Conservation (phyloP, 176 grass and related monocot genomes). For the Pontederia paniculata region DNA sequence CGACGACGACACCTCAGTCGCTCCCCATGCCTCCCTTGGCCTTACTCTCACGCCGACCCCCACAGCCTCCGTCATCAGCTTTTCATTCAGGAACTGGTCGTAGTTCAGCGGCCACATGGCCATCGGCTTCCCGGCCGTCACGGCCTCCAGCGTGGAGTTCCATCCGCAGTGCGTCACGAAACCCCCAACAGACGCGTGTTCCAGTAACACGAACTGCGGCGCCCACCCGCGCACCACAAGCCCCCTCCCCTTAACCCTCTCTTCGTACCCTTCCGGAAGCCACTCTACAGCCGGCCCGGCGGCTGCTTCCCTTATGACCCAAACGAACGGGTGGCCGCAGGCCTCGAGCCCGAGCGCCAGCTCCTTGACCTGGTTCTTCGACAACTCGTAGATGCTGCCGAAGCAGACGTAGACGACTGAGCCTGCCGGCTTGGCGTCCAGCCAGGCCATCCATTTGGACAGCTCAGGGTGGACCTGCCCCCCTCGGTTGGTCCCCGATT, state of each 20-base stretch:
- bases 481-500: neutral
- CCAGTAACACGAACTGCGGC: neutral
- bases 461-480: slow-evolving; percentile 3
- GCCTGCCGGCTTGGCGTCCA: neutral
- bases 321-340: slow-evolving; percentile 38
- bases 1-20: neutral
- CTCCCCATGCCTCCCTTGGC: neutral
- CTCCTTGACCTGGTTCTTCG: slow-evolving; percentile 25
- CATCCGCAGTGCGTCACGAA: slow-evolving; percentile 88
- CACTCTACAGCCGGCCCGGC: slow-evolving; percentile 15
- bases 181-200: slow-evolving; percentile 27
- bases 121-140: slow-evolving; percentile 17
- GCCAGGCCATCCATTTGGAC: slow-evolving; percentile 20
- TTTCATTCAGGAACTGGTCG: slow-evolving; percentile 8
- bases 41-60: neutral
- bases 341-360: slow-evolving; percentile 22
- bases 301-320: slow-evolving; percentile 36
- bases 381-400: slow-evolving; percentile 35
- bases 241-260: slow-evolving; percentile 25
- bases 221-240: neutral
- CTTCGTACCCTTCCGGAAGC: slow-evolving; percentile 22
- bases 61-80: neutral
- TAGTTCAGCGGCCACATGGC: slow-evolving; percentile 1
- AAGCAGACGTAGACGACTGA: slow-evolving; percentile 50
- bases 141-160: slow-evolving; percentile 66